Percentiles rank a stretch among this genome's conserved stretches.
phyloP scores from a whole-genome alignment of 2,329 filamentous ascomycete genomes.

The Colletotrichum sp. region DNA sequence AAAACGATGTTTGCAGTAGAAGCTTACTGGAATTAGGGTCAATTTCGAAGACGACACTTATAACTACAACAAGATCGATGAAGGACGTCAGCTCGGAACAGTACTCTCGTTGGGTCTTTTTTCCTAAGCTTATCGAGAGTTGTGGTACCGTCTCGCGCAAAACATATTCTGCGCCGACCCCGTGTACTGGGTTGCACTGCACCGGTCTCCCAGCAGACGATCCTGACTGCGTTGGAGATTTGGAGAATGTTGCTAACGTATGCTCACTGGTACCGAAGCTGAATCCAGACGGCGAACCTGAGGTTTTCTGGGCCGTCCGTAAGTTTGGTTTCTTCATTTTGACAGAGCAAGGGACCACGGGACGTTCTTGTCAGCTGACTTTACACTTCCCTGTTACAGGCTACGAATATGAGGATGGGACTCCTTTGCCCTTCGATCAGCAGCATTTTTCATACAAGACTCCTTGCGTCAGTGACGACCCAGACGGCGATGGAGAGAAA shows the following conservation, averaged over 20 bases:
- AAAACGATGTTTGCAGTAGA: no score
- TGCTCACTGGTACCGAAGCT: not conserved
- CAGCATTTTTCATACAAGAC: not conserved
- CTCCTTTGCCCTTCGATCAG: not conserved
- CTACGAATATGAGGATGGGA: not conserved
- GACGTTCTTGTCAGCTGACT: no score
- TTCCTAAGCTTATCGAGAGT: not conserved
- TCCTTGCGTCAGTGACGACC: not conserved
- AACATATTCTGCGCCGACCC: not conserved
- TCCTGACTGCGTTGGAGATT: not conserved
- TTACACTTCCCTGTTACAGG: not conserved
- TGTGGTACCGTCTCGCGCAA: not conserved
- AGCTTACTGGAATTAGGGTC: no score
- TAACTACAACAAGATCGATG: no score
- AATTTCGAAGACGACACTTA: no score
- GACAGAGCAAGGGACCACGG: no score
- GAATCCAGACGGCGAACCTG: not conserved
- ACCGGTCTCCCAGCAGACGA: not conserved
- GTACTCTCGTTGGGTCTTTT: not conserved
- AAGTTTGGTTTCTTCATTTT: not conserved
- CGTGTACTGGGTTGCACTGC: rapidly evolving
- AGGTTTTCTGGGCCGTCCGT: not conserved
- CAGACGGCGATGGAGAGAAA: not conserved
- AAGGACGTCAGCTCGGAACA: not conserved
- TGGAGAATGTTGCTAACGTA: not conserved